Evolutionary conservation across 2,329 filamentous ascomycete genomes (phyloP).

Genomic region (Phaeomoniella chlamydospora): DNA sequence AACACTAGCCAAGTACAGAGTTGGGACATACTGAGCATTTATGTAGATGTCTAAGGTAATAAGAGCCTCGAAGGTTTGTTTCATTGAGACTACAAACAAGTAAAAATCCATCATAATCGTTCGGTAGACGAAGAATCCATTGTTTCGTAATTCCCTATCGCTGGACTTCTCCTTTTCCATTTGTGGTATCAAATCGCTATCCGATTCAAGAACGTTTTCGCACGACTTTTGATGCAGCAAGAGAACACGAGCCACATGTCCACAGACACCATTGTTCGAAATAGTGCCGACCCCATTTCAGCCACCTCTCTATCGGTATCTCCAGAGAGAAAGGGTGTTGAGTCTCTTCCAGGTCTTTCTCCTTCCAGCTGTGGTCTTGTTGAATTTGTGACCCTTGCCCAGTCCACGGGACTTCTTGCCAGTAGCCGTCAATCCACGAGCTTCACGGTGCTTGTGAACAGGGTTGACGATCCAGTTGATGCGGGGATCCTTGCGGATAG

Average conservation of each 20-base stretch:
- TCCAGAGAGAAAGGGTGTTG: conserved; percentile 98
- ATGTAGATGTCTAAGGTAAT: too few relatives aligned
- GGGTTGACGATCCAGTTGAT: conserved; percentile 99
- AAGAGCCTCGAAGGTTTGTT: too few relatives aligned
- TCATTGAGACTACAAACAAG: too few relatives aligned
- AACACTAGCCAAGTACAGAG: too few relatives aligned
- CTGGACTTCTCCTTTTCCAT: too few relatives aligned
- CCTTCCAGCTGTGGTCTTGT: conserved; percentile 92
- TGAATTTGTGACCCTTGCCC: conserved; percentile 98
- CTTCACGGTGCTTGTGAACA: conserved; percentile 99
- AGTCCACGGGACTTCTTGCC: conserved; percentile 99
- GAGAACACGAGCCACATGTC: background rate
- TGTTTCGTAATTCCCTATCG: too few relatives aligned
- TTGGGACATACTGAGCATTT: too few relatives aligned
- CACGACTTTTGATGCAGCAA: background rate
- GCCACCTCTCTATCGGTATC: conserved; percentile 57
- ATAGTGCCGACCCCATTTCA: background rate
- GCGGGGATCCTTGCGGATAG: conserved; percentile 94
- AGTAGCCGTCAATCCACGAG: conserved; percentile 89
- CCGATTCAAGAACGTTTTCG: background rate
- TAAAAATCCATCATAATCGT: too few relatives aligned
- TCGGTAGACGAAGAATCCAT: too few relatives aligned
- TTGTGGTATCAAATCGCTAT: background rate
- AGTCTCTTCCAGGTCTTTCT: conserved; percentile 99
- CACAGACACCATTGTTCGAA: background rate